Percentiles rank a stretch among this genome's conserved stretches.
phyloP scores from a whole-genome alignment of 306 rosid species.

The Cercis canadensis region DNA sequence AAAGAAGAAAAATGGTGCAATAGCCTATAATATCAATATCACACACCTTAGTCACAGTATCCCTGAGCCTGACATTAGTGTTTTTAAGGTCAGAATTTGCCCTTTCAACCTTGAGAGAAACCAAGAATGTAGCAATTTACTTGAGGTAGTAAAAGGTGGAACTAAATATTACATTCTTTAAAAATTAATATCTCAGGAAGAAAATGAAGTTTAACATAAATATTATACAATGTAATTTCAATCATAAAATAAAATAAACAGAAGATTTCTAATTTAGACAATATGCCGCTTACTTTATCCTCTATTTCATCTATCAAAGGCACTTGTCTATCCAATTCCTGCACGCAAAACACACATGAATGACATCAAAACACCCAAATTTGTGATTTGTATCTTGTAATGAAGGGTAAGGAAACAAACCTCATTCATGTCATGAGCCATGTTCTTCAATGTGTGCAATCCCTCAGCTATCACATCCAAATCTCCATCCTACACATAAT shows the following conservation, averaged over 20 bases:
- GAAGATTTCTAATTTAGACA: not conserved
- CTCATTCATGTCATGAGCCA: slow-evolving; percentile 58
- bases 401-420: slow-evolving; percentile 24
- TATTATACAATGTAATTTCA: too few relatives aligned
- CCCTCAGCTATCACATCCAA: slow-evolving; percentile 53
- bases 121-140: not conserved
- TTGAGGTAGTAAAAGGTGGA: not conserved
- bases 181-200: too few relatives aligned
- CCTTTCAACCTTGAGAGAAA: slow-evolving; percentile 42
- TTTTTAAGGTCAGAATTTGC: slow-evolving; percentile 49
- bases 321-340: slow-evolving; percentile 46
- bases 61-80: slow-evolving; percentile 51
- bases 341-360: not conserved
- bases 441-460: slow-evolving; percentile 47
- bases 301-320: slow-evolving; percentile 51
- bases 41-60: slow-evolving; percentile 39
- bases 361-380: not conserved
- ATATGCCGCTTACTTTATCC: slow-evolving; percentile 32
- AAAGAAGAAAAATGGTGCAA: too few relatives aligned
- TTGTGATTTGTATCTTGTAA: not conserved
- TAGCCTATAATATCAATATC: not conserved
- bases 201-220: too few relatives aligned
- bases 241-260: not conserved
- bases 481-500: slow-evolving; percentile 46
- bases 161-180: too few relatives aligned